phyloP scores from a whole-genome alignment of 352 stramenopile species.

The Halophytophthora polymorphica region DNA sequence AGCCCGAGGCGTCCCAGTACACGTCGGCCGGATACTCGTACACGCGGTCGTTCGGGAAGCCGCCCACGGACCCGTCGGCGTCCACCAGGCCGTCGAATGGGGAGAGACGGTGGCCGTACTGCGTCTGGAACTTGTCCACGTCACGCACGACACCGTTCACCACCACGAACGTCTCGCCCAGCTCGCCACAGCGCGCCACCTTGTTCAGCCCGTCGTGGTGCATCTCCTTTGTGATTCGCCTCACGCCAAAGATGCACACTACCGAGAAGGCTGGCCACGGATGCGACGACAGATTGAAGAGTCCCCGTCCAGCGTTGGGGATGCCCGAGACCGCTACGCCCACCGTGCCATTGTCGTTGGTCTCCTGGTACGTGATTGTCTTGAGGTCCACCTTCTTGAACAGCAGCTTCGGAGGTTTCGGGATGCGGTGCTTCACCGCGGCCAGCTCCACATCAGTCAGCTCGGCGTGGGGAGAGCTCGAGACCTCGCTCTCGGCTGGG shows the following conservation, averaged over 20 bases:
- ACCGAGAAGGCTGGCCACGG: slow-evolving; percentile 84
- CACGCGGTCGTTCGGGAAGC: slow-evolving; percentile 85
- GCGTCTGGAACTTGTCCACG: slow-evolving; percentile 86
- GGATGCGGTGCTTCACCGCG: slow-evolving; percentile 75
- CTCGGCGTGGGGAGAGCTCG: slow-evolving; percentile 60
- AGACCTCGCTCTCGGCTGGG: slow-evolving; percentile 60
- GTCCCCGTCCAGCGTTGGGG: slow-evolving; percentile 70
- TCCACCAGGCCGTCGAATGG: slow-evolving; percentile 83
- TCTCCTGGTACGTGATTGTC: slow-evolving; percentile 83
- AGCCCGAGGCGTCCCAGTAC: slow-evolving; percentile 85
- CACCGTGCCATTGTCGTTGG: slow-evolving; percentile 86
- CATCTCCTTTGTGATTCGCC: slow-evolving; percentile 84
- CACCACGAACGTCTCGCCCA: slow-evolving; percentile 86
- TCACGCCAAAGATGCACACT: slow-evolving; percentile 86
- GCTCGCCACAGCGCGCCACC: slow-evolving; percentile 75
- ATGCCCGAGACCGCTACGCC: slow-evolving; percentile 82
- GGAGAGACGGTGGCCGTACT: slow-evolving; percentile 81
- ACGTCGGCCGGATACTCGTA: slow-evolving; percentile 84
- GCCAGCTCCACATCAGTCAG: slow-evolving; percentile 80
- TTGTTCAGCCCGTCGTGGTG: slow-evolving; percentile 88
- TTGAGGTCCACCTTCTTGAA: slow-evolving; percentile 86
- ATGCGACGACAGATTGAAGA: slow-evolving; percentile 83
- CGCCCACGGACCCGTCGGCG: slow-evolving; percentile 76
- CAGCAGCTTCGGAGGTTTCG: slow-evolving; percentile 75
- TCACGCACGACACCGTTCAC: slow-evolving; percentile 84